Percentiles rank a stretch among this genome's conserved stretches.
phyloP scores from a whole-genome alignment of 176 grass and related monocot species.

The Ampelocalamus luodianensis region DNA sequence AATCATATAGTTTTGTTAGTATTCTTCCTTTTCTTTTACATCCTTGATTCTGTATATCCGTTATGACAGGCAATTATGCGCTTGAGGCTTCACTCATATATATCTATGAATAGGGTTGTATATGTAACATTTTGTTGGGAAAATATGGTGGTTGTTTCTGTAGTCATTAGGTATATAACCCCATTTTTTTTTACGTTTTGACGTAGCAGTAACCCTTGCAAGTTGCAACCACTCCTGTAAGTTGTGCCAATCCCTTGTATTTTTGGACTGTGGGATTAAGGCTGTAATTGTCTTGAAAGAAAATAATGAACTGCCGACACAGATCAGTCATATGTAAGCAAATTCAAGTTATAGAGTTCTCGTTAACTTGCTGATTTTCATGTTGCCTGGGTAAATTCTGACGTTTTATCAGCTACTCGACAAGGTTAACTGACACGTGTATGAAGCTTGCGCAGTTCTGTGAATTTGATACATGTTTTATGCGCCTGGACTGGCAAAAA shows the following conservation, averaged over 20 bases:
- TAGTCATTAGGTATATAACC: slow-evolving; percentile 36
- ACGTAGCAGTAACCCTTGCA: slow-evolving; percentile 6
- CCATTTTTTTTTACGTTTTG: slow-evolving; percentile 33
- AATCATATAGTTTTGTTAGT: slow-evolving; percentile 40
- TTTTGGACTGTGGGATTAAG: neutral
- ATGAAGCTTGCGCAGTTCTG: neutral
- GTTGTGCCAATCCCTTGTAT: slow-evolving; percentile 2
- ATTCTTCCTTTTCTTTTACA: slow-evolving; percentile 12
- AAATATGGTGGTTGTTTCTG: slow-evolving; percentile 36
- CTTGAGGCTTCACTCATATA: slow-evolving; percentile 26
- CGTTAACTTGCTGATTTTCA: neutral
- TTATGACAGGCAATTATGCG: slow-evolving; percentile 6
- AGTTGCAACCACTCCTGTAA: slow-evolving; percentile 25
- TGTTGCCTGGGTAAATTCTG: neutral
- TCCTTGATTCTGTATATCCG: slow-evolving; percentile 43
- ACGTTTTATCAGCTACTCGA: neutral
- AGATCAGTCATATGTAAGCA: slow-evolving; percentile 21
- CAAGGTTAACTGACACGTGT: neutral
- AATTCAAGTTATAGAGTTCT: slow-evolving; percentile 8
- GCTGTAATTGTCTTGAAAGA: neutral
- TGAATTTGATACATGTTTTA: neutral
- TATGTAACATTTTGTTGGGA: slow-evolving; percentile 54
- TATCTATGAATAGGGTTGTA: slow-evolving; percentile 47
- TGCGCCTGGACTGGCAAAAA: no score
- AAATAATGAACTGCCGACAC: neutral